Evolutionary conservation across 2,329 filamentous ascomycete genomes (phyloP), one percentile per base, ranked within the genome.

Genomic region (Penicillium sclerotiorum): DNA sequence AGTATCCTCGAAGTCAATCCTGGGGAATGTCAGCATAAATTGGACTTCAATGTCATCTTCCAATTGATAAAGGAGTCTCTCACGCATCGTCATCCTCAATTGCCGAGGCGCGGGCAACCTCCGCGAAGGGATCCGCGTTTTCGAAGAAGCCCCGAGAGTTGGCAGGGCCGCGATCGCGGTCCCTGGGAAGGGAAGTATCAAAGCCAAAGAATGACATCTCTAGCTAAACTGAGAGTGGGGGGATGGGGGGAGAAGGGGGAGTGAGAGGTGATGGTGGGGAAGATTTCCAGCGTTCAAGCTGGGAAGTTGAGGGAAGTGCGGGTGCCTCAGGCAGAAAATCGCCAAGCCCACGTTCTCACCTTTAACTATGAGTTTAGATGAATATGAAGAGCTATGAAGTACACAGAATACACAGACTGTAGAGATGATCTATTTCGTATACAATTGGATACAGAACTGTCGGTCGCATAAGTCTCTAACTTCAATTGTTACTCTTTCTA

Each of bases 181-280:
- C 83, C 67, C 79, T 76, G 43, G 84, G 84, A 23, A 86, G 81
- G 56, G 80, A 81, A 49, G 87, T 79, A 68, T 95, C 87, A 73
- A 95, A 92, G 60, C 90, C 89, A 74, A 96, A 96, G 79, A 96
- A 96, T 27, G 91, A 92, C 92, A 96, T 94, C 60, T 60, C 64
- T 63, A 60, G 58, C 57, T 50, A 47, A 51, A 50, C 22, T n/a
- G 25, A 41, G 45, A 46, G 50, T 48, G 49, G 45, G 43, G 45
- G 28, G 43, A 53, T 46, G 44, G 40, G 45, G 42, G 44, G 43
- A 51, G 53, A 57, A 53, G 56, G 56, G n/a, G 41, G 47, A n/a
- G 51, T 44, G 27, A 30, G 30, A 50, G 54, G 12, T 40, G 42
- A 45, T 49, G 41, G 47, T 49, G 41, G 44, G 53, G 44, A 40